Evolutionary conservation across 768 basidiomycete species (phyloP).

Genomic region (Lactifluus subvellereus): DNA sequence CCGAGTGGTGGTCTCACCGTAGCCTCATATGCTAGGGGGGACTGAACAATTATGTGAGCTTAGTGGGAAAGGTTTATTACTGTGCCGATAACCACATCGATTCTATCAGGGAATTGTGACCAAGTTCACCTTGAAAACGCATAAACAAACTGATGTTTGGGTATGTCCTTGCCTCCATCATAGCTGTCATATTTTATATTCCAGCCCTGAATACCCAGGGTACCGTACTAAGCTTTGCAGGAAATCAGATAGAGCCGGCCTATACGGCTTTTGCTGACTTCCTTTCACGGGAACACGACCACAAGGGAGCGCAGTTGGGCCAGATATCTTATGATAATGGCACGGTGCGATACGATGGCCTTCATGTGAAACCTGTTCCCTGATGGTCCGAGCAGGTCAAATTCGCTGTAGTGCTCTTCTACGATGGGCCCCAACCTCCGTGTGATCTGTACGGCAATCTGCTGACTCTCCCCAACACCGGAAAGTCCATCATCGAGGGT

Average conservation of each 20-base stretch:
- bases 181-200: neutral
- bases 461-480: constrained; percentile 34
- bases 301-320: neutral
- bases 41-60: constrained; percentile 16
- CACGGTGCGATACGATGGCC: constrained; percentile 21
- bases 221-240: neutral
- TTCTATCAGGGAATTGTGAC: constrained; percentile 13
- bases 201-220: neutral
- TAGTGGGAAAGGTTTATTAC: neutral
- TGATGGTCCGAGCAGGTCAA: constrained; percentile 1
- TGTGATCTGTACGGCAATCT: constrained; percentile 43
- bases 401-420: constrained; percentile 37
- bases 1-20: neutral
- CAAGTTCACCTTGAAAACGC: constrained; percentile 9
- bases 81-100: neutral
- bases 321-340: neutral
- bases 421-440: constrained; percentile 46
- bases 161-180: neutral
- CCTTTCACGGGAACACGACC: neutral
- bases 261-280: neutral
- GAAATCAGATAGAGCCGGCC: neutral
- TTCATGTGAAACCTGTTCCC: constrained; percentile 30
- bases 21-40: constrained; percentile 1
- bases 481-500: constrained; percentile 32
- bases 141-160: constrained; percentile 16